phyloP scores from a whole-genome alignment of 2,329 filamentous ascomycete genomes.

The Pestalotiopsis sp. region DNA sequence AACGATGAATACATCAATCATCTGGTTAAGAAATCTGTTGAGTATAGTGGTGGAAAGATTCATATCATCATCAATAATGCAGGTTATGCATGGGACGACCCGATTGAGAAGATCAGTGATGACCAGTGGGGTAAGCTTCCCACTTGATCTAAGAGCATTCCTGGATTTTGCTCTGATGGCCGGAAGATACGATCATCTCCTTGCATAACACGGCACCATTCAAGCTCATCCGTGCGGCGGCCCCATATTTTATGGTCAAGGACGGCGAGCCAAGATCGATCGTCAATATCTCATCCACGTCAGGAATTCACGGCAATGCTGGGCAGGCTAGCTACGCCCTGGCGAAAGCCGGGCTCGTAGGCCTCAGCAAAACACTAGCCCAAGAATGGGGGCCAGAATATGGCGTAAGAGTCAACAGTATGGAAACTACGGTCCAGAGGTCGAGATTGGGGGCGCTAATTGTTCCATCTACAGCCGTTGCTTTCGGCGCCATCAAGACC shows the following conservation, averaged over 20 bases:
- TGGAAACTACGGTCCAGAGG: neutral
- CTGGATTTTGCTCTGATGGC: neutral
- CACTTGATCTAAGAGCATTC: too few relatives aligned
- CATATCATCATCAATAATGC: neutral
- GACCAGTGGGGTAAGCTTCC: neutral
- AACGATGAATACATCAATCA: neutral
- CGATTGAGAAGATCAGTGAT: neutral
- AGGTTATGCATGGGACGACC: slow-evolving; percentile 2
- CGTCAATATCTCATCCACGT: neutral
- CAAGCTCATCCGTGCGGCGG: neutral
- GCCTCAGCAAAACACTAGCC: neutral
- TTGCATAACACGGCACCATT: neutral
- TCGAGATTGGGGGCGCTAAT: neutral
- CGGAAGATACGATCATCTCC: neutral
- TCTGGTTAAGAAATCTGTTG: neutral
- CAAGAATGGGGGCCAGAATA: slow-evolving; percentile 1
- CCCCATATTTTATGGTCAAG: neutral
- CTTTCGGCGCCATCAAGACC: slow-evolving; percentile 3
- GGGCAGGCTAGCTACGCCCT: neutral
- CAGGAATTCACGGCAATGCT: neutral
- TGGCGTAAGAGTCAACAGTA: slow-evolving; percentile 5
- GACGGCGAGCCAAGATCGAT: neutral
- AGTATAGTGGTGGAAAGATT: neutral
- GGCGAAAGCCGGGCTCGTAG: neutral
- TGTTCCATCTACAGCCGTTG: neutral